Base-by-base conservation (phyloP, 1,139 yeast genomes). In the Ogataea hybrid region DNA sequence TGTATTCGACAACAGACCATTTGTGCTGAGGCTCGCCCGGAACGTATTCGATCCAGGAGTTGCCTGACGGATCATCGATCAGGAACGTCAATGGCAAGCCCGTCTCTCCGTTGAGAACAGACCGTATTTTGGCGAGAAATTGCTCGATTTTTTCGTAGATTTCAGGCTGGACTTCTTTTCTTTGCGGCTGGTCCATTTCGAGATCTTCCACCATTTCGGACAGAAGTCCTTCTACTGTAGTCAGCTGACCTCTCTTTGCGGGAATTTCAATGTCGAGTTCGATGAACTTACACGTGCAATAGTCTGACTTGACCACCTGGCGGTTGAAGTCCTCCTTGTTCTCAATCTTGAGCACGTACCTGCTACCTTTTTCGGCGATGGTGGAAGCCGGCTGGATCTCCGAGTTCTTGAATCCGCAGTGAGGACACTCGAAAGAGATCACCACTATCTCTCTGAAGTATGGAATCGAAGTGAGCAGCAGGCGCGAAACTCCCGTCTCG, bases 381-480 rank as follows among this genome's bases (percentile, higher is more conserved):
- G 77, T 78, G 6, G 95, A 84, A 10, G 98, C 99, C 16, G 97
- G 85, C 69, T 94, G 98, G 53, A 94, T 79, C 66, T 94, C 98
- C 37, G 89, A 79, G 70, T 89, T 92, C 63, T 84, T 85, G 60
- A 88, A 79, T 1, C 88, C 86, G 70, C 99, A 94, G 64, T 90
- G 96, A 31, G 95, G 92, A 67, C 99, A 94, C 52, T 81, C 86
- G 64, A 94, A 94, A 2, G 97, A 90, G 96, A 92, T 92, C 49
- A 94, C 65, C 44, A 94, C 87, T 46, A 94, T 80, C 64, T 94
- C 97, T 54, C 92, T 73, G 69, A 94, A 94, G 58, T 71, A 89
- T 10, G 99, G 99, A 54, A 94, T 94, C 47, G 81, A 73, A 12
- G 99, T 92, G 58, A 94, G 71, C 41, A 94, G 71, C 63, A 94